Conservation (phyloP, 2,329 filamentous ascomycete genomes). For the Gremmenia infestans region DNA sequence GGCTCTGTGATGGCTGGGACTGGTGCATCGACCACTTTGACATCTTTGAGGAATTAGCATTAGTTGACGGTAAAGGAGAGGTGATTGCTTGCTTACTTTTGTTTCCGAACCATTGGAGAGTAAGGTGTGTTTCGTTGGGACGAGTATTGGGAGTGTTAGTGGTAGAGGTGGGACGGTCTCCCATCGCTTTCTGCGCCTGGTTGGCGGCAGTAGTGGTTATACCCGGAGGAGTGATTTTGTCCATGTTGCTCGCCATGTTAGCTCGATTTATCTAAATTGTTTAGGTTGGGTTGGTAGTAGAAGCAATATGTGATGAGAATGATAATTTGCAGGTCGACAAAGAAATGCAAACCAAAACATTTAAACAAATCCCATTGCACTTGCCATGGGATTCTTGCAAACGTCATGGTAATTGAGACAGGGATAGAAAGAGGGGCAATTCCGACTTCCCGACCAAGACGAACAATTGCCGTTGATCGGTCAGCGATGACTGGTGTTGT, state of each 20-base stretch:
- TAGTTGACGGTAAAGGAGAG: not conserved
- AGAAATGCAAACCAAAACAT: not conserved
- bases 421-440: not conserved
- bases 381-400: not conserved
- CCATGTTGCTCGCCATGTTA: not conserved
- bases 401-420: not conserved
- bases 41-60: conserved; percentile 6
- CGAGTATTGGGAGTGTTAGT: conserved; percentile 9
- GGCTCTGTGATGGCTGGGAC: conserved; percentile 28
- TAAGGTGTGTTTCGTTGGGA: conserved; percentile 8
- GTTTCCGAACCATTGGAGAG: conserved; percentile 15
- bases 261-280: not conserved
- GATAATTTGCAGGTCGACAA: not conserved
- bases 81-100: conserved; percentile 2
- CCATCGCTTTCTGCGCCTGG: conserved; percentile 10
- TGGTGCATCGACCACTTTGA: conserved; percentile 18
- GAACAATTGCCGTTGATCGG: not conserved
- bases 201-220: conserved; percentile 16
- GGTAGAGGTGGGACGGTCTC: conserved; percentile 13
- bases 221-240: conserved; percentile 12
- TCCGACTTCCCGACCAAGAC: not conserved
- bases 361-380: not conserved
- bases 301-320: not conserved
- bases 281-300: not conserved
- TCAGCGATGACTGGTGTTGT: not conserved